These are phyloP conservation scores for Naematelia encephala DNA, from an alignment of 768 basidiomycete genomes.

Conservation along the genomic window DNA sequence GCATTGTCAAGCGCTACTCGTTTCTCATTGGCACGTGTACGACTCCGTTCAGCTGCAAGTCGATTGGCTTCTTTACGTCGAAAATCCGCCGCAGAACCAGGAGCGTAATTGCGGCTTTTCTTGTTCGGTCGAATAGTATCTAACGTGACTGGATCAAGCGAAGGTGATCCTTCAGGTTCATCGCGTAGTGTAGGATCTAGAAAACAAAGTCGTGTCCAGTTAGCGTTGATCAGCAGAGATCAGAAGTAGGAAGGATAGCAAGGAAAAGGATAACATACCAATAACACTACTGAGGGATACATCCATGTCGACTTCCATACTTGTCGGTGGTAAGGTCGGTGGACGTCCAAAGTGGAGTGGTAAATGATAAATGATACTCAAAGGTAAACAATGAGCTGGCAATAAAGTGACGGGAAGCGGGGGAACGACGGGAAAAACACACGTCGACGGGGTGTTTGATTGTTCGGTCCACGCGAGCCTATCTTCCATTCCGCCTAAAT, in stretches of 20 bases:
- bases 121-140: neutral
- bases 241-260: no score
- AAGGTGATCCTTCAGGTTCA: neutral
- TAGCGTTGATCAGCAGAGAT: no score
- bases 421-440: neutral
- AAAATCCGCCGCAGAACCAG: conserved; percentile 32
- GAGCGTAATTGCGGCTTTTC: neutral
- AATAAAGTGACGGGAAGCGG: neutral
- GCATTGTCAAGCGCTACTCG: conserved; percentile 28
- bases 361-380: neutral
- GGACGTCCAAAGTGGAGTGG: neutral
- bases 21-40: conserved; percentile 34
- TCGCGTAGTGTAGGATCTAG: neutral
- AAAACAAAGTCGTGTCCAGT: no score
- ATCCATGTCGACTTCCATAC: conserved; percentile 3
- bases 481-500: neutral
- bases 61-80: conserved; percentile 48
- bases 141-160: neutral
- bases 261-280: conserved; percentile 9
- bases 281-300: conserved; percentile 5
- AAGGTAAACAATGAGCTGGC: conserved; percentile 3
- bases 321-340: neutral
- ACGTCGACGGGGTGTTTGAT: neutral
- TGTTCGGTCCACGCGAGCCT: neutral
- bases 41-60: conserved; percentile 45